Conservation (phyloP, 106 monocot species). For the Allium cepa region DNA sequence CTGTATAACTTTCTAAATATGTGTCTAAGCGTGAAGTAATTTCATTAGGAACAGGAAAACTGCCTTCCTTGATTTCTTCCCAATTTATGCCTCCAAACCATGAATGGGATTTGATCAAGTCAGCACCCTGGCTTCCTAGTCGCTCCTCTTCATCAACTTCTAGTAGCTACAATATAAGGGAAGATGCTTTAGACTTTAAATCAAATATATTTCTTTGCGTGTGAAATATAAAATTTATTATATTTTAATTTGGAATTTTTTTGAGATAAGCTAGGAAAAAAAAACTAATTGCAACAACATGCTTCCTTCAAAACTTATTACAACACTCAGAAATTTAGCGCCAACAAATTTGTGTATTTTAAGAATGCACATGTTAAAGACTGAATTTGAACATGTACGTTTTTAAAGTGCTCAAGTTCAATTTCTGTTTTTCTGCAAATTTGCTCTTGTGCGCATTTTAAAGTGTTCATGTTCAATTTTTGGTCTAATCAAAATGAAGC, state of each 20-base stretch:
- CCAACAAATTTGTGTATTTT: too few relatives aligned
- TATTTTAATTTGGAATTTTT: background rate
- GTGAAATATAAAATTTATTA: background rate
- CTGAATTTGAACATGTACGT: too few relatives aligned
- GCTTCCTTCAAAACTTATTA: too few relatives aligned
- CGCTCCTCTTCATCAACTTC: constrained; percentile 65
- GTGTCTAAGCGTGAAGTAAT: constrained; percentile 47
- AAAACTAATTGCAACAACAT: too few relatives aligned
- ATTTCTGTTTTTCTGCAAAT: too few relatives aligned
- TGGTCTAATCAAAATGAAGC: too few relatives aligned
- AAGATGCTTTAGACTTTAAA: background rate
- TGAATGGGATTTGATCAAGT: constrained; percentile 55
- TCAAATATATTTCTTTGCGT: background rate
- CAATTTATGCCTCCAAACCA: constrained; percentile 81
- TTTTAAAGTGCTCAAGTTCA: too few relatives aligned
- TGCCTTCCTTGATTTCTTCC: constrained; percentile 47
- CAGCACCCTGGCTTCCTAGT: constrained; percentile 53
- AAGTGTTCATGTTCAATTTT: too few relatives aligned
- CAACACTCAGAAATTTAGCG: too few relatives aligned
- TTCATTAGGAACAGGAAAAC: constrained; percentile 57
- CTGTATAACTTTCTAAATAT: constrained; percentile 38
- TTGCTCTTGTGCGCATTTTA: too few relatives aligned
- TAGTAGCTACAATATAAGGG: constrained; percentile 44
- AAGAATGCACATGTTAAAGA: too few relatives aligned
- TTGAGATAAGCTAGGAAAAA: too few relatives aligned